Evolutionary conservation across 352 stramenopile species (phyloP), one percentile per base, ranked within the genome.

Genomic region (Phytophthora cactorum): DNA sequence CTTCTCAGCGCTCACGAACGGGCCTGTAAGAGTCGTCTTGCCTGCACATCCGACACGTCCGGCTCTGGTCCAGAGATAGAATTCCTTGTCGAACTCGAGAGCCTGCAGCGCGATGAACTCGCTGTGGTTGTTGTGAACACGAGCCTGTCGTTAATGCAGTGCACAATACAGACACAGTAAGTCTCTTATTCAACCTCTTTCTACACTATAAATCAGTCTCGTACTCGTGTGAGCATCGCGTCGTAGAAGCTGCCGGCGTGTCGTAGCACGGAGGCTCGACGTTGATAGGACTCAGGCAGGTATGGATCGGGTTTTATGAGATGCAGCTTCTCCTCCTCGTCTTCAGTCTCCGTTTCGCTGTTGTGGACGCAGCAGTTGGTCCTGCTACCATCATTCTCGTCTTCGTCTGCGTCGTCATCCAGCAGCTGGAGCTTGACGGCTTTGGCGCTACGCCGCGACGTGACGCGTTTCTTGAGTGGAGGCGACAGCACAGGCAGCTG

Each of bases 91-190:
- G 39, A 80, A 72, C 60, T 81, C 66, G 12, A 92, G 70, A 53
- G 75, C 84, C 59, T 92, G 84, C 8, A 92, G 53, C 45, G 79
- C 75, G 38, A 88, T 79, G 49, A 90, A 92, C 50, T 92, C 84
- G 67, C 79, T 89, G 52, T 86, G 74, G 55, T 87, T 78, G 52
- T 87, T 68, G 51, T 85, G 74, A 27, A 92, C 76, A 41, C 79
- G 75, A 12, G 81, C 81, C 83, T 90, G 56, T 47, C 52, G 2
- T 28, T 15, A 28, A 5, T 52, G 54, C 32, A 44, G n/a, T 46
- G 17, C 47, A 63, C 10, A 39, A 59, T 15, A 53, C 25, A 70
- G 14, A 55, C 15, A 34, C n/a, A 27, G 15, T 51, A 57, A 50
- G 38, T 61, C 10, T 65, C 41, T 52, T 56, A 65, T 36, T 59